These are phyloP conservation scores for Euphorbia tirucalli DNA, from an alignment of 345 rosid species.

Conservation along the genomic window DNA sequence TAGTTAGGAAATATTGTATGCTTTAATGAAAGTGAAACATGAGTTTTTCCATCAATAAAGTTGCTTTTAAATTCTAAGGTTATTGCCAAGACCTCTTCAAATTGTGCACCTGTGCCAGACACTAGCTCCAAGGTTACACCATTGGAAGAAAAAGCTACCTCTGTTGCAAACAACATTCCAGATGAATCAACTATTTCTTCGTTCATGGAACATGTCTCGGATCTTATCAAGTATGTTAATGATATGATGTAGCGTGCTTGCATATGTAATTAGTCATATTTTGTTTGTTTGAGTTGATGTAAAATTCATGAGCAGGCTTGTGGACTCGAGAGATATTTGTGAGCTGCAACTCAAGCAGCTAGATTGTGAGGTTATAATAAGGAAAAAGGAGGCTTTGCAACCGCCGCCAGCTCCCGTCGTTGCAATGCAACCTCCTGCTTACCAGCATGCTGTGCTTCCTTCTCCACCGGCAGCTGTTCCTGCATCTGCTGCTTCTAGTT, in stretches of 20 bases:
- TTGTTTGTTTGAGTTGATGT: conserved; percentile 9
- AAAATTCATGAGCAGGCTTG: conserved; percentile 56
- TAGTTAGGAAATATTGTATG: not conserved
- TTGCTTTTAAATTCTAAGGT: conserved; percentile 37
- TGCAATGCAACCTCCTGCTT: conserved; percentile 40
- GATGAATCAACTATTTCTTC: conserved; percentile 57
- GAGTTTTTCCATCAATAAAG: not conserved
- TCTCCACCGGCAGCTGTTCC: conserved; percentile 38
- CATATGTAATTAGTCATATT: not conserved
- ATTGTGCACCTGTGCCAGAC: conserved; percentile 42
- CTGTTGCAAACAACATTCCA: conserved; percentile 40
- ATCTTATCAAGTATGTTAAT: conserved; percentile 75
- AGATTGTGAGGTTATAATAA: conserved; percentile 73
- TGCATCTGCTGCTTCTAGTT: conserved; percentile 33
- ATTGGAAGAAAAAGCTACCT: conserved; percentile 36
- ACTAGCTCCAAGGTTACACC: conserved; percentile 24
- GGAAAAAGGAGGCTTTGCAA: conserved; percentile 85
- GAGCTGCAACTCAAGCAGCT: conserved; percentile 86
- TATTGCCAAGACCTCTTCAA: conserved; percentile 44
- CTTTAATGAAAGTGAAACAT: not conserved
- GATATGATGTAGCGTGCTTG: not conserved
- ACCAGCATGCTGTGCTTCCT: conserved; percentile 43
- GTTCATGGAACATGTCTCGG: conserved; percentile 81
- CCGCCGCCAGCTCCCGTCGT: conserved; percentile 39
- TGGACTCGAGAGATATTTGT: conserved; percentile 80